Percentiles rank a stretch among this genome's conserved stretches.
phyloP scores from a whole-genome alignment of 1,284 basidiomycete species.

The Ceratorhiza oryzae-sativae region DNA sequence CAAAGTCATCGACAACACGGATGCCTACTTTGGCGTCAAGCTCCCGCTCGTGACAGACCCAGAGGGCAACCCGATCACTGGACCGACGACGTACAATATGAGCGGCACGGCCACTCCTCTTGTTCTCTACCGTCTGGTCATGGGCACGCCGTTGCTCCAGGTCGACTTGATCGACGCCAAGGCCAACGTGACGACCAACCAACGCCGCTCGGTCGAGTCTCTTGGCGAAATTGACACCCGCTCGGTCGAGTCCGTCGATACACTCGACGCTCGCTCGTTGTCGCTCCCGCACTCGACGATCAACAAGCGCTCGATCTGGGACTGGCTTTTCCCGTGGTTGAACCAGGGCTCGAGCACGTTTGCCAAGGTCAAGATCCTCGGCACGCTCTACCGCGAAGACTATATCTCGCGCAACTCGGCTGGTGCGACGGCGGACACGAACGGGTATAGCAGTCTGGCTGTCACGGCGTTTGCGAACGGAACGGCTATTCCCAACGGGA shows the following conservation, averaged over 20 bases:
- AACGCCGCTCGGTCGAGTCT: constrained; percentile 40
- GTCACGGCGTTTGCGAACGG: constrained; percentile 39
- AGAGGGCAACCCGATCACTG: neutral
- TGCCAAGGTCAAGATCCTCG: constrained; percentile 11
- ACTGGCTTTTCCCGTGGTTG: constrained; percentile 24
- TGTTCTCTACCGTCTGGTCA: constrained; percentile 47
- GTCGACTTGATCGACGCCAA: constrained; percentile 50
- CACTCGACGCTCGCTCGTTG: neutral
- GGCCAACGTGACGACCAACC: neutral
- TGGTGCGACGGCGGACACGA: constrained; percentile 2
- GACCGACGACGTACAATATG: constrained; percentile 46
- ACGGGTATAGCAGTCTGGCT: constrained; percentile 7
- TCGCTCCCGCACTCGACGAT: constrained; percentile 3
- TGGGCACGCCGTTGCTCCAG: constrained; percentile 49
- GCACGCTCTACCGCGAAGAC: constrained; percentile 6
- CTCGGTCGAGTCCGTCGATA: constrained; percentile 40
- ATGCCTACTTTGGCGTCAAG: constrained; percentile 32
- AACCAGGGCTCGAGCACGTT: neutral
- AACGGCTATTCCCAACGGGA: constrained; percentile 42
- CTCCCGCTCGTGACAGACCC: constrained; percentile 16
- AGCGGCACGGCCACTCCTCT: constrained; percentile 34
- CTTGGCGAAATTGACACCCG: constrained; percentile 5
- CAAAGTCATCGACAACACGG: constrained; percentile 48
- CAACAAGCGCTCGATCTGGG: constrained; percentile 29
- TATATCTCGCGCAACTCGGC: constrained; percentile 19